Evolutionary conservation across 352 stramenopile species (phyloP).

Genomic region (Globisporangium solare): DNA sequence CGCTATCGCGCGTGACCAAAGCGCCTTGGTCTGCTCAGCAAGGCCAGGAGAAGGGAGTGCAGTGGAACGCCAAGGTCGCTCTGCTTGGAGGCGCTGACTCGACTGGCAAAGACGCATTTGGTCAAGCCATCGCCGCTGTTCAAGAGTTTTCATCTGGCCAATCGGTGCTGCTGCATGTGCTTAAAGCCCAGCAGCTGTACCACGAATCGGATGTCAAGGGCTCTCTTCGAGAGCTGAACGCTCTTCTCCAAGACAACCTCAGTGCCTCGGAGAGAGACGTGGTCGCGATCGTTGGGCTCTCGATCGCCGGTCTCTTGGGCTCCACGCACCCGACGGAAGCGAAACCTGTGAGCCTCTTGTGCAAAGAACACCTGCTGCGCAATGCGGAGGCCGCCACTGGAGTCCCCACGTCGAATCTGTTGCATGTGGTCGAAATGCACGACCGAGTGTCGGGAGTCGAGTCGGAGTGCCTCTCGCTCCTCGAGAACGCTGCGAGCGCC

Average conservation of each 20-base stretch:
- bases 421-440: slow-evolving; percentile 35
- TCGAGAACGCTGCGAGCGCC: slow-evolving; percentile 25
- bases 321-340: slow-evolving; percentile 11
- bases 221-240: neutral
- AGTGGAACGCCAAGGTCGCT: slow-evolving; percentile 40
- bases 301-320: slow-evolving; percentile 27
- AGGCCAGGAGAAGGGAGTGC: slow-evolving; percentile 11
- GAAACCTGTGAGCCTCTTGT: slow-evolving; percentile 12
- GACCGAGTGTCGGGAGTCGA: slow-evolving; percentile 24
- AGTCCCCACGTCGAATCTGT: slow-evolving; percentile 13
- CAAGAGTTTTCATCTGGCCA: neutral
- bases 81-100: slow-evolving; percentile 12
- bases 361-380: slow-evolving; percentile 28
- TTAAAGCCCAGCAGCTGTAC: slow-evolving; percentile 11
- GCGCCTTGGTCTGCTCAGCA: neutral
- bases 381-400: neutral
- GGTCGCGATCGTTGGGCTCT: slow-evolving; percentile 28
- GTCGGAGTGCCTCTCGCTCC: slow-evolving; percentile 18
- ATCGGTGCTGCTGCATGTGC: neutral
- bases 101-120: neutral
- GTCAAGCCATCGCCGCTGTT: slow-evolving; percentile 7
- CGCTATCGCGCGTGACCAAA: slow-evolving; percentile 11
- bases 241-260: slow-evolving; percentile 8
- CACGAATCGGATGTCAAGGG: slow-evolving; percentile 4
- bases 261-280: slow-evolving; percentile 13